Evolutionary conservation across 768 basidiomycete species (phyloP).

Genomic region (Termitomyces sp.): DNA sequence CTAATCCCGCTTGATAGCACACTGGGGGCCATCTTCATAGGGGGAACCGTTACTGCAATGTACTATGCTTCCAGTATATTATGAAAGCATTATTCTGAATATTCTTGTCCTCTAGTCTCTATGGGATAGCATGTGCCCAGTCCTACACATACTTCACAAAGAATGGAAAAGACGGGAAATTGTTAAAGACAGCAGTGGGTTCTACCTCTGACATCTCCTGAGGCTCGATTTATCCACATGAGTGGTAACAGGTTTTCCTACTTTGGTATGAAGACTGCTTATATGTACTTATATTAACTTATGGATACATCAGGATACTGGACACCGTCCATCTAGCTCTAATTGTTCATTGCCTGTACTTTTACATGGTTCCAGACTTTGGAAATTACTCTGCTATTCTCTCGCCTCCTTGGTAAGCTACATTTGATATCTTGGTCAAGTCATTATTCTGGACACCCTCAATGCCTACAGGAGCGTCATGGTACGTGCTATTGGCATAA

Average conservation of each 20-base stretch:
- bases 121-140: slow-evolving; percentile 2
- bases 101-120: neutral
- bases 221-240: neutral
- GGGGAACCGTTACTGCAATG: neutral
- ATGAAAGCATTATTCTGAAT: neutral
- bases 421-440: neutral
- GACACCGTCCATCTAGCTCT: slow-evolving; percentile 1
- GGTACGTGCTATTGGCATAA: neutral
- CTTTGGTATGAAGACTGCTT: neutral
- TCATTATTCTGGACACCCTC: neutral
- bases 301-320: neutral
- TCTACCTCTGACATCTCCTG: neutral
- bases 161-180: neutral
- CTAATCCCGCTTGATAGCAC: neutral
- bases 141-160: neutral
- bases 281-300: neutral
- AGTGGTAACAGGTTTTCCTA: neutral
- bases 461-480: neutral
- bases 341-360: neutral
- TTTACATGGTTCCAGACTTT: neutral
- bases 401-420: neutral
- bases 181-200: slow-evolving; percentile 1
- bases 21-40: neutral
- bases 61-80: neutral
- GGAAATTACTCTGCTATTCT: neutral